Base-by-base conservation (phyloP, 163 green algal genomes). In the Prototheca cutis region DNA sequence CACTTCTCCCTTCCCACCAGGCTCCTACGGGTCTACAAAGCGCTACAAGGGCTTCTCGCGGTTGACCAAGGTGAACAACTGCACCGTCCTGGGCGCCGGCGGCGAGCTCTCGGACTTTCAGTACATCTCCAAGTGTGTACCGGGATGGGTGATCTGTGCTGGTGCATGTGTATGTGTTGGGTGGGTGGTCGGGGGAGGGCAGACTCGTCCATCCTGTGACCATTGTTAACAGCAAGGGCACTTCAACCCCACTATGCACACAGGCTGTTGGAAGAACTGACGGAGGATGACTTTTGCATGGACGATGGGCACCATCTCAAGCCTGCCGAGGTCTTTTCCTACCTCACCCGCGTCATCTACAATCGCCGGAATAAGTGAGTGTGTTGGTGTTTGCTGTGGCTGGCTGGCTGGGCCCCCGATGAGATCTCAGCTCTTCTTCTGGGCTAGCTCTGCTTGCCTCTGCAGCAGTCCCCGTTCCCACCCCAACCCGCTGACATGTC, bases 31-130 rank as follows among this genome's bases (percentile, higher is more conserved):
- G 34, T 87, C 69, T 21, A 99, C 93, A 8, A 95, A 96, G 77
- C 81, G 93, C 58, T 99, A 98, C 83, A 99, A 99, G 74, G 85
- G 67, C 10, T 82, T 96, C 29, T 57, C 94, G 53, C 74, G 93
- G 18, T 73, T 99, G 21, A 58, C 72, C 33, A 80, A 83, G 57
- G 78, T 91, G 15, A 94, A 94, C 55, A 67, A 83, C 18, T 68
- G 61, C 15, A 86, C 75, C 6, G 63, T 93, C 1, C 61, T 99
- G 4, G 93, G 79, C 4, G 90, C 90, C 21, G 74, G 81, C 29
- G 93, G 93, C 19, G 93, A 99, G 75, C 77, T 98, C 6, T 90
- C 75, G 4, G 93, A 99, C 61, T 97, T 95, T 52, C 80, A 94
- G 65, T 87, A 97, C 79, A 90, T 98, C 45, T 70, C 76, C 55